phyloP scores from a whole-genome alignment of 257 asterid species.

The Echium plantagineum region DNA sequence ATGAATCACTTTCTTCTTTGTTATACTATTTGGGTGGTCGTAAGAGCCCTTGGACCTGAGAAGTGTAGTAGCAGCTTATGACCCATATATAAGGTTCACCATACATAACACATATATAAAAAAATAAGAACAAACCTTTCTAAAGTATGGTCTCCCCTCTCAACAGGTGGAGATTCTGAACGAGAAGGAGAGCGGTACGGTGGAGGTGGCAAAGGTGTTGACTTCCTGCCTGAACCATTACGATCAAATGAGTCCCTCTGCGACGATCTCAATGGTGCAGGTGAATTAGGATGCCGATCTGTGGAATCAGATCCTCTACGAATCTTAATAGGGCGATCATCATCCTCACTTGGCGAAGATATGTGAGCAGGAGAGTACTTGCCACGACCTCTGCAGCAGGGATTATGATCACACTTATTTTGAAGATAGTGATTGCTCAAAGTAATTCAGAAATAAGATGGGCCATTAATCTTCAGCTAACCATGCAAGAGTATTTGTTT shows the following conservation, averaged over 20 bases:
- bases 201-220: slow-evolving; percentile 24
- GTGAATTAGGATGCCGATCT: slow-evolving; percentile 24
- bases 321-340: slow-evolving; percentile 21
- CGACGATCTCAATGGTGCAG: slow-evolving; percentile 47
- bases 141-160: slow-evolving; percentile 14
- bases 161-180: slow-evolving; percentile 23
- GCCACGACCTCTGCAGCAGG: slow-evolving; percentile 30
- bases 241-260: slow-evolving; percentile 42
- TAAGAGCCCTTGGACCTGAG: slow-evolving; percentile 43
- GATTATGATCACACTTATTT: not conserved
- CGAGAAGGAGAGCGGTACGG: slow-evolving; percentile 26
- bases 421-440: not conserved
- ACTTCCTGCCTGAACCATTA: slow-evolving; percentile 30
- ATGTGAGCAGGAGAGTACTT: slow-evolving; percentile 42
- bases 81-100: not conserved
- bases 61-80: slow-evolving; percentile 1
- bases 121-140: slow-evolving; percentile 29
- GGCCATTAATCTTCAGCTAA: not conserved
- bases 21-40: slow-evolving; percentile 17
- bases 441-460: not conserved
- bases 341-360: slow-evolving; percentile 30
- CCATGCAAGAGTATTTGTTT: not conserved
- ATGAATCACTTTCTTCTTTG: slow-evolving; percentile 26
- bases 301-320: slow-evolving; percentile 22
- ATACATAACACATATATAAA: not conserved